These are phyloP conservation scores for Penicillium fuscoglaucum DNA, from an alignment of 2,329 filamentous ascomycete species.

Conservation along the genomic window DNA sequence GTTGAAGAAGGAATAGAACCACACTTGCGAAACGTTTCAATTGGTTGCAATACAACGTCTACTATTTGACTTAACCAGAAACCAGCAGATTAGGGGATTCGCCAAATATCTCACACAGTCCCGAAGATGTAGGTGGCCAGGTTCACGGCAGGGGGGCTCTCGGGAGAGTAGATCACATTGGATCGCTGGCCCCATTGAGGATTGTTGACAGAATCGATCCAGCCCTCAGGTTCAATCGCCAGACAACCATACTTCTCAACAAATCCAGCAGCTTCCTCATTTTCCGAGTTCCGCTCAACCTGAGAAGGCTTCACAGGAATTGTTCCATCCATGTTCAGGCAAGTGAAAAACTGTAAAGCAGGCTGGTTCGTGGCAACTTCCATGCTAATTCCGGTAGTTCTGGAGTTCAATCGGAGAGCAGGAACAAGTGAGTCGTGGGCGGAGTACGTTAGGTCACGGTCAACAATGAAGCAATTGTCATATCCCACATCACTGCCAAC, in stretches of 20 bases:
- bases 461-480: not conserved
- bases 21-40: not conserved
- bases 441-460: not conserved
- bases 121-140: not conserved
- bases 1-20: not conserved
- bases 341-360: not conserved
- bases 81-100: no score
- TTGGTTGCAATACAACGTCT: not conserved
- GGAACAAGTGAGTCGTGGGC: not conserved
- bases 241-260: not conserved
- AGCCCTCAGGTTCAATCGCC: not conserved
- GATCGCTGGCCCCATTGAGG: not conserved
- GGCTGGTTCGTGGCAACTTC: not conserved
- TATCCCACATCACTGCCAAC: not conserved
- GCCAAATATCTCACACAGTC: not conserved
- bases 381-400: not conserved
- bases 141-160: not conserved
- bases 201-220: not conserved
- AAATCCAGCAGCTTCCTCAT: not conserved
- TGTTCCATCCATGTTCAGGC: not conserved
- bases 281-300: not conserved
- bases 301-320: not conserved
- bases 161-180: not conserved
- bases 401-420: not conserved
- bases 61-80: not conserved